Conservation (phyloP, 768 basidiomycete species). For the Calocybe gangraenosa region DNA sequence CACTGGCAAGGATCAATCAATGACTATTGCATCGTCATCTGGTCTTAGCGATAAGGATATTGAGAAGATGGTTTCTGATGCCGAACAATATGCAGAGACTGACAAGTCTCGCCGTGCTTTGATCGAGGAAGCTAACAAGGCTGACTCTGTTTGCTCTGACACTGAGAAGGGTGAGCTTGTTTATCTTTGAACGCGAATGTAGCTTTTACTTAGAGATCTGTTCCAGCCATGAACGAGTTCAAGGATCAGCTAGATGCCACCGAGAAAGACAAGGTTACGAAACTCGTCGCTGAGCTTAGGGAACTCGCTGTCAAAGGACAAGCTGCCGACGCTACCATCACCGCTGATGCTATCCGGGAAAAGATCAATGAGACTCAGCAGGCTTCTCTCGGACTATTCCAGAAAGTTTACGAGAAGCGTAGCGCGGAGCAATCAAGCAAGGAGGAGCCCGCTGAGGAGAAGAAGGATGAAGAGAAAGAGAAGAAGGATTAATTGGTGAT, state of each 20-base stretch:
- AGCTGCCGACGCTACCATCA: constrained; percentile 74
- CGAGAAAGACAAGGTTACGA: constrained; percentile 93
- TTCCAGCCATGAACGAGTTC: constrained; percentile 89
- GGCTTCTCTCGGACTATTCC: constrained; percentile 95
- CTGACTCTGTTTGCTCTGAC: constrained; percentile 89
- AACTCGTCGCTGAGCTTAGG: constrained; percentile 82
- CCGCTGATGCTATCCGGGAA: constrained; percentile 83
- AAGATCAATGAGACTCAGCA: constrained; percentile 94
- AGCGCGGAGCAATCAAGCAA: constrained; percentile 62
- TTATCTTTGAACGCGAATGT: background rate
- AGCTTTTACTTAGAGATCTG: constrained; percentile 3
- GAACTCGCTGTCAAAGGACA: constrained; percentile 90
- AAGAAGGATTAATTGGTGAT: constrained; percentile 71
- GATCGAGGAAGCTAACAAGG: constrained; percentile 97
- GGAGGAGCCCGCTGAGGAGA: constrained; percentile 34
- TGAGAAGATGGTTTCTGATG: constrained; percentile 92
- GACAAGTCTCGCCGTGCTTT: constrained; percentile 85
- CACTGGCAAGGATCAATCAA: constrained; percentile 85
- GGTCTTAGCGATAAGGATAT: constrained; percentile 96
- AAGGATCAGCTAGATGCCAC: constrained; percentile 90
- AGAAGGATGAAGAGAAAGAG: constrained; percentile 75
- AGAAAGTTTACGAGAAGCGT: constrained; percentile 95
- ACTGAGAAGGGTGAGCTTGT: constrained; percentile 82
- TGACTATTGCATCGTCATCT: constrained; percentile 97
- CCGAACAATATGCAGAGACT: constrained; percentile 89